A percentile compares a stretch with the other conserved stretches of the same genome.
These are phyloP conservation scores for Paramecium octaurelia DNA, from an alignment of 73 alveolate species.

Conservation along the genomic window DNA sequence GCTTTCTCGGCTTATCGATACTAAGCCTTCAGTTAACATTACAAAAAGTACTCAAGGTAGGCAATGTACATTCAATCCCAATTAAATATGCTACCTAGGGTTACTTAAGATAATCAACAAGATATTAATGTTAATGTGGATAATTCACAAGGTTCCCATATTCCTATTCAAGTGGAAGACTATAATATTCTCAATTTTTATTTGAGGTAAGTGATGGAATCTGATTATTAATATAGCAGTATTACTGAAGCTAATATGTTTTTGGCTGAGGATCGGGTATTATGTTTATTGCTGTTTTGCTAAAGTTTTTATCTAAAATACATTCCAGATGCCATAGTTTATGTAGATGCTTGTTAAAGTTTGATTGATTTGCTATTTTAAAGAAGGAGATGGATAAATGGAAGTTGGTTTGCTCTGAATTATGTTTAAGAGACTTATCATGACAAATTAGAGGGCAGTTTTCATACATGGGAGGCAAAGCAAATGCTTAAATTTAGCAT, in stretches of 20 bases:
- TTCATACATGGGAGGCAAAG: slow-evolving; percentile 9
- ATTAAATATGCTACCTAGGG: no score
- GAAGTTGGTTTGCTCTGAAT: slow-evolving; percentile 68
- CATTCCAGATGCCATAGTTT: slow-evolving; percentile 66
- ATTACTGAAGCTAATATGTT: slow-evolving; percentile 63
- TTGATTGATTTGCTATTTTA: slow-evolving; percentile 60
- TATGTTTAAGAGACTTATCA: slow-evolving; percentile 38
- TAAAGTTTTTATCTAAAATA: slow-evolving; percentile 41
- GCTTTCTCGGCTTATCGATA: slow-evolving; percentile 69
- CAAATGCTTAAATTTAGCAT: not conserved
- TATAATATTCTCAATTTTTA: slow-evolving; percentile 5
- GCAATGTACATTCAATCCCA: not conserved
- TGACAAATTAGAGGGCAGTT: not conserved
- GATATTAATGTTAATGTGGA: not conserved
- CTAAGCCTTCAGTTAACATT: slow-evolving; percentile 46
- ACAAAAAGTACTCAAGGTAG: not conserved
- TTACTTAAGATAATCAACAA: not conserved
- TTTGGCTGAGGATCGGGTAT: slow-evolving; percentile 79
- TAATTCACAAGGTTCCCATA: not conserved
- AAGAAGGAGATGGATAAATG: slow-evolving; percentile 78
- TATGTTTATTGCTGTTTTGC: slow-evolving; percentile 34
- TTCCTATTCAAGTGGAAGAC: not conserved
- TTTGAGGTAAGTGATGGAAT: slow-evolving; percentile 52
- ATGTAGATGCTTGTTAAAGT: slow-evolving; percentile 67
- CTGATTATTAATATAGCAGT: not conserved